Conservation (phyloP, 2,329 filamentous ascomycete genomes). For the Penicillium sp. region DNA sequence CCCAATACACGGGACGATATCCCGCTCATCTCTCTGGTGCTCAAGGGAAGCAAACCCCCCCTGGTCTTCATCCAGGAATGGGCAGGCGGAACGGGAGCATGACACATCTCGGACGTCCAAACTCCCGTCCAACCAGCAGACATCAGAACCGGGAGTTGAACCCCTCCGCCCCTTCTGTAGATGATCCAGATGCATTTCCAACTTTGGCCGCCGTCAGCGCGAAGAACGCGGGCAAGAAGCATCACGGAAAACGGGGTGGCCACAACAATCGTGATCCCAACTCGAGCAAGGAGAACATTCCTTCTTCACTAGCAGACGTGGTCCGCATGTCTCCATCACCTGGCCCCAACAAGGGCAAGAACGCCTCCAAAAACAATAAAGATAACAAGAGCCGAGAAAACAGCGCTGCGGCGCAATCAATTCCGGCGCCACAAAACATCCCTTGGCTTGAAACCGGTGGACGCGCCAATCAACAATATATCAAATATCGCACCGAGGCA, state of each 20-base stretch:
- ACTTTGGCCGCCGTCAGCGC: constrained; percentile 69
- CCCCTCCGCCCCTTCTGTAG: constrained; percentile 67
- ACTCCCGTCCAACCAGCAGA: constrained; percentile 78
- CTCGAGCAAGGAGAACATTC: constrained; percentile 60
- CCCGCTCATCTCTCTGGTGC: constrained; percentile 40
- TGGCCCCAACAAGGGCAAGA: constrained; percentile 50
- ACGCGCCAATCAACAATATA: constrained; percentile 83
- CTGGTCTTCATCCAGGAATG: constrained; percentile 25
- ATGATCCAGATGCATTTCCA: constrained; percentile 94
- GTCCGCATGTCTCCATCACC: constrained; percentile 92
- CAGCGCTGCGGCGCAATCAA: constrained; percentile 72
- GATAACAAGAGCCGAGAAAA: constrained; percentile 65
- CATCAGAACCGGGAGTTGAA: constrained; percentile 62
- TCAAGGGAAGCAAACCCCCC: constrained; percentile 42
- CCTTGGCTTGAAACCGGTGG: constrained; percentile 95
- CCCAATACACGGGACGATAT: constrained; percentile 43
- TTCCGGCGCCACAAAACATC: constrained; percentile 81
- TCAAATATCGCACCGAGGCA: constrained; percentile 90
- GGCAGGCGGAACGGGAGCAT: constrained; percentile 47
- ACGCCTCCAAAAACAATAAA: constrained; percentile 56
- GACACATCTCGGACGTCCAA: constrained; percentile 55
- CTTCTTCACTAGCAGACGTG: constrained; percentile 83
- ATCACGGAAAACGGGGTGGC: constrained; percentile 83
- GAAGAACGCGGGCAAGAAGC: constrained; percentile 73
- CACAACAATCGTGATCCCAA: constrained; percentile 55